Base-by-base conservation (phyloP, 208 protist species). In the Trypanosoma boissoni region DNA sequence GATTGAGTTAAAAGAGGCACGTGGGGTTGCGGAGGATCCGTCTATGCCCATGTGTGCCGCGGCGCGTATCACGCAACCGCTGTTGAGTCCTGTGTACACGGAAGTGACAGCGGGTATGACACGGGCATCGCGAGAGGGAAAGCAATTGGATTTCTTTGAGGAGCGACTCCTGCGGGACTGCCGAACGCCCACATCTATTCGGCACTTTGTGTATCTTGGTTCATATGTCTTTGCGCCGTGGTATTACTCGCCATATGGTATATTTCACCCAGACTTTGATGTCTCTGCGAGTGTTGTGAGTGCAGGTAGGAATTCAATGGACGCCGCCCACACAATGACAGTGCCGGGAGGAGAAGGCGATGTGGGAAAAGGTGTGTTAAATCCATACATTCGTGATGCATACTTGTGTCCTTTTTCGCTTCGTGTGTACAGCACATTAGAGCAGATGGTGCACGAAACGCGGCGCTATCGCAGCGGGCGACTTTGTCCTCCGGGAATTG, bases 401-500 rank as follows among this genome's bases (percentile, higher is more conserved):
- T 85, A 78, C 54, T 60, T 95, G 26, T 95, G 88, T 72, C 88
- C 88, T 18, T 95, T 95, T 46, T 91, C 88, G 1, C 74, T 95
- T 32, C 82, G 85, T 54, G 42, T 91, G 12, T 91, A 80, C 68
- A 72, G 69, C 58, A 88, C 74, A 5, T 73, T 72, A 42, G 79
- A 61, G 1, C 85, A 92, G 70, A 66, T 94, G 74, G 69, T 67
- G 41, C 72, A 91, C 58, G 83, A 94, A 69, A 88, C 79, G 26
- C 55, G 51, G 23, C 44, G 58, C 48, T 91, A 88, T 60, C 81
- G 83, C 34, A 53, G 28, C 24, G 74, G 67, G 2, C 68, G 69
- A 39, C 73, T 92, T 49, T 75, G 72, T 14, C 88, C 88, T 7
- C 88, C 85, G 20, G 88, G 88, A 0, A 51, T 71, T 6, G 80